These are phyloP conservation scores for Wickerhamomyces alni DNA, from an alignment of 805 yeast genomes.

Conservation along the genomic window DNA sequence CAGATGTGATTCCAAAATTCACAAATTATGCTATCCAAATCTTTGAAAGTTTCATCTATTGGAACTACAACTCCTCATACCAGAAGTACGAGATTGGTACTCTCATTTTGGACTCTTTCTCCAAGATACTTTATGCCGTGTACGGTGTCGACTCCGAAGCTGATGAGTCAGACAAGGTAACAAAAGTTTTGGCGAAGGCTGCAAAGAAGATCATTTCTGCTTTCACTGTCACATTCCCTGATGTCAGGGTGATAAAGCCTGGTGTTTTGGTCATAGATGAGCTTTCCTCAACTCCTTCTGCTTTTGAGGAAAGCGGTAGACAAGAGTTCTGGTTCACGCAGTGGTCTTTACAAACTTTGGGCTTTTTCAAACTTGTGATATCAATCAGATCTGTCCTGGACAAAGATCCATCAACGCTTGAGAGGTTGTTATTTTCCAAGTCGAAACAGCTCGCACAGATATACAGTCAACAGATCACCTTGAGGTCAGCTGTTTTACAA, in stretches of 20 bases:
- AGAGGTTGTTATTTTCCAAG: constrained; percentile 47
- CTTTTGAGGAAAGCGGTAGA: constrained; percentile 36
- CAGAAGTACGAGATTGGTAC: constrained; percentile 62
- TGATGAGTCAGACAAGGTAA: constrained; percentile 34
- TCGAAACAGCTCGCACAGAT: constrained; percentile 52
- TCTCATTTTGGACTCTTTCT: constrained; percentile 46
- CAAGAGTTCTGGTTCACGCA: constrained; percentile 41
- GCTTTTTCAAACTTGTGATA: constrained; percentile 51
- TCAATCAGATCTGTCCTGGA: constrained; percentile 47
- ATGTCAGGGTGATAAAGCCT: constrained; percentile 49
- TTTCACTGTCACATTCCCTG: constrained; percentile 49
- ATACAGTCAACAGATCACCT: constrained; percentile 42
- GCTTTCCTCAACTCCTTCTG: constrained; percentile 30
- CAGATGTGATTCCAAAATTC: constrained; percentile 49
- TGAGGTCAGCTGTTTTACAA: constrained; percentile 47
- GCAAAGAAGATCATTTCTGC: constrained; percentile 45
- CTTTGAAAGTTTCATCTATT: constrained; percentile 67
- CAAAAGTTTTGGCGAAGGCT: constrained; percentile 44
- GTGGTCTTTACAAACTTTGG: constrained; percentile 47
- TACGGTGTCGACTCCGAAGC: constrained; percentile 46
- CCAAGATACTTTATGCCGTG: constrained; percentile 44
- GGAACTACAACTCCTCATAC: constrained; percentile 52
- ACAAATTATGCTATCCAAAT: constrained; percentile 54
- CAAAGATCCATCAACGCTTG: constrained; percentile 57
- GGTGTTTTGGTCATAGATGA: constrained; percentile 44